phyloP scores from a whole-genome alignment of 75 land plant species.

The Chamaecyparis obtusa region DNA sequence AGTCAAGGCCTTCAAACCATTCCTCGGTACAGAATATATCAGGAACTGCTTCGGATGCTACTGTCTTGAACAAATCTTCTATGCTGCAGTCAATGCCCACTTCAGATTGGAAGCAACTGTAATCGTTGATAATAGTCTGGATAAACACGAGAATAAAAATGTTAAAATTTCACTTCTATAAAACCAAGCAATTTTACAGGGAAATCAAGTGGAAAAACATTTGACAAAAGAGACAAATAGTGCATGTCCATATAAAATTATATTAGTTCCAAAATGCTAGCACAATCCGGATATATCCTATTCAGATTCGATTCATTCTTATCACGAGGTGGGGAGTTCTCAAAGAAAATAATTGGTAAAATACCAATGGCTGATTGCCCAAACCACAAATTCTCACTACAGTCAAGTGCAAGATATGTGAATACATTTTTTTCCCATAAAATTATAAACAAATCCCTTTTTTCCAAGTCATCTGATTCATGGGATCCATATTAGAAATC shows the following conservation, averaged over 20 bases:
- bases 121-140: constrained; percentile 2
- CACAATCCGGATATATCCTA: too few relatives aligned
- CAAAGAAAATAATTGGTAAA: neutral
- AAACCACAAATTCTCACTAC: neutral
- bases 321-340: too few relatives aligned
- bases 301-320: too few relatives aligned
- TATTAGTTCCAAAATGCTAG: neutral
- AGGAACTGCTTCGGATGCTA: neutral
- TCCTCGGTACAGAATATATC: neutral
- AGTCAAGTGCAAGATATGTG: neutral
- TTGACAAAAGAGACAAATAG: neutral
- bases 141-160: neutral
- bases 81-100: constrained; percentile 3
- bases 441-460: neutral
- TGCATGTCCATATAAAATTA: neutral
- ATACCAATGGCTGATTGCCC: neutral
- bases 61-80: constrained; percentile 12
- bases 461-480: neutral
- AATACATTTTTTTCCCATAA: neutral
- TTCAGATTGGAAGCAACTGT: constrained; percentile 9
- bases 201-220: neutral
- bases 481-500: neutral
- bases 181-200: neutral
- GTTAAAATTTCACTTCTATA: neutral
- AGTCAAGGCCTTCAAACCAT: constrained; percentile 11